These are phyloP conservation scores for Amanita muscaria DNA, from an alignment of 768 basidiomycete genomes.

Conservation along the genomic window DNA sequence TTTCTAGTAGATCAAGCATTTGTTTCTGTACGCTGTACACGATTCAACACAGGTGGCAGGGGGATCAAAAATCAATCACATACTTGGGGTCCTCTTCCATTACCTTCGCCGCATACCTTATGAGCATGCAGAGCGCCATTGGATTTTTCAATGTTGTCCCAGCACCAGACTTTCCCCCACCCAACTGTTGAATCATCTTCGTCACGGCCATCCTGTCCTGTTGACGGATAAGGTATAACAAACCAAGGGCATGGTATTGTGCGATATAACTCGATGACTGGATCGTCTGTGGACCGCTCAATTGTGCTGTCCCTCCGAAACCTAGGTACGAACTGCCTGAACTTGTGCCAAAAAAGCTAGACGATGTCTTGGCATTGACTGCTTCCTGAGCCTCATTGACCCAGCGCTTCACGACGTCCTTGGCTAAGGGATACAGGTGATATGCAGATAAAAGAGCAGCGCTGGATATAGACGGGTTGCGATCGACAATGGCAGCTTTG, in stretches of 20 bases:
- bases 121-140: conserved; percentile 97
- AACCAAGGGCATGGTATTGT: conserved; percentile 93
- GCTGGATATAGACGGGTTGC: conserved; percentile 90
- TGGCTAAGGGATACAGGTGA: conserved; percentile 88
- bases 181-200: conserved; percentile 98
- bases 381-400: conserved; percentile 99
- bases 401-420: conserved; percentile 97
- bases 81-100: conserved; percentile 99
- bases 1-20: conserved; percentile 89
- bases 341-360: conserved; percentile 54
- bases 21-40: conserved; percentile 71
- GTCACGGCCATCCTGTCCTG: conserved; percentile 99
- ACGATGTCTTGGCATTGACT: conserved; percentile 76
- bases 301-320: conserved; percentile 52
- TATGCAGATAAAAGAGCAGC: conserved; percentile 96
- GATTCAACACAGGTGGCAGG: conserved; percentile 6
- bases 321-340: conserved; percentile 59
- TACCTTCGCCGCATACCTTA: conserved; percentile 96
- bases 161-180: conserved; percentile 77
- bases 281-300: conserved; percentile 63
- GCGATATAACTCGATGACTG: conserved; percentile 88
- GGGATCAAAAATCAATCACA: conserved; percentile 21
- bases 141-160: conserved; percentile 86
- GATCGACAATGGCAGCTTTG: conserved; percentile 98
- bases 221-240: conserved; percentile 90